Evolutionary conservation across 192 early-diverging fungal genomes (phyloP).

Genomic region (Linnemannia schmuckeri): DNA sequence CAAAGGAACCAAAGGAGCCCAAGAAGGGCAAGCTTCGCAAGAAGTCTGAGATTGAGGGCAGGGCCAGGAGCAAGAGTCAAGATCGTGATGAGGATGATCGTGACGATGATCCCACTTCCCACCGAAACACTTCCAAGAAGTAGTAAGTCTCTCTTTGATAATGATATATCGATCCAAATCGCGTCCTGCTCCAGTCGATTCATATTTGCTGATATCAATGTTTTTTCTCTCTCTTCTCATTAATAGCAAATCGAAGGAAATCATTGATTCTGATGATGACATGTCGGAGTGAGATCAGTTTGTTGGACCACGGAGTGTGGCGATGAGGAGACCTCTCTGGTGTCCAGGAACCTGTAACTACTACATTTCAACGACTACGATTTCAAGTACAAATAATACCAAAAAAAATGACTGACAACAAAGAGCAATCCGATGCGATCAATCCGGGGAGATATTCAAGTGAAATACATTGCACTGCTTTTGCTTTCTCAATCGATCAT

Average conservation of each 20-base stretch:
- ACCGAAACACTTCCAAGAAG: slow-evolving; percentile 42
- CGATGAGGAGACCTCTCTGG: background rate
- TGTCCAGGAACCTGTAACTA: too few species aligned
- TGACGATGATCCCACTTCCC: slow-evolving; percentile 27
- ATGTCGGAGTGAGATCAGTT: slow-evolving; percentile 27
- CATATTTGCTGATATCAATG: background rate
- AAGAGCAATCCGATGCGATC: too few species aligned
- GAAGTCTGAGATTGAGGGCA: slow-evolving; percentile 48
- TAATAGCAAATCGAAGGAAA: slow-evolving; percentile 53
- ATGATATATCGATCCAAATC: background rate
- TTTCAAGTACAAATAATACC: too few species aligned
- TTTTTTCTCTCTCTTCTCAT: background rate
- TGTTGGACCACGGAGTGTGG: background rate
- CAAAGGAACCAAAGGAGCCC: slow-evolving; percentile 46
- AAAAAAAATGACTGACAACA: too few species aligned
- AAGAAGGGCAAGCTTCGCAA: slow-evolving; percentile 53
- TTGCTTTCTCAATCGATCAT: too few species aligned
- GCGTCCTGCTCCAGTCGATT: background rate
- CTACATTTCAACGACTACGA: too few species aligned
- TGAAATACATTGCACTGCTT: too few species aligned
- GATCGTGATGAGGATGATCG: slow-evolving; percentile 42
- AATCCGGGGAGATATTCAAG: too few species aligned
- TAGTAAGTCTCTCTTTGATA: slow-evolving; percentile 32
- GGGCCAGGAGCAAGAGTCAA: slow-evolving; percentile 46
- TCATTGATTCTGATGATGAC: slow-evolving; percentile 51